Percentiles rank a stretch among this genome's conserved stretches.
These are phyloP conservation scores for Tephrocybe sp. DNA, from an alignment of 768 basidiomycete species.

Conservation along the genomic window DNA sequence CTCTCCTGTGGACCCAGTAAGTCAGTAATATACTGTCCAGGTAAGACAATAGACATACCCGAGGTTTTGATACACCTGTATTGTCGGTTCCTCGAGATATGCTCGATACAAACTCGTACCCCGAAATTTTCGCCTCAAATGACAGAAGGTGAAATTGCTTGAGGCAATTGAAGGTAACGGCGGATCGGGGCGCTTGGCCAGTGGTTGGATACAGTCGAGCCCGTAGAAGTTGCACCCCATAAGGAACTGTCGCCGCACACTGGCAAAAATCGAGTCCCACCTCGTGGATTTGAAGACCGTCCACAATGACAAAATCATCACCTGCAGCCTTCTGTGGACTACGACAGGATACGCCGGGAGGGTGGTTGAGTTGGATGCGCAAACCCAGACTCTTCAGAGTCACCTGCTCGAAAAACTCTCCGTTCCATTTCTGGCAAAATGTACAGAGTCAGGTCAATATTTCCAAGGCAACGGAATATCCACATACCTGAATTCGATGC, in stretches of 20 bases:
- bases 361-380: slow-evolving; percentile 19
- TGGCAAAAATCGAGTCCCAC: slow-evolving; percentile 9
- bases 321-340: not conserved
- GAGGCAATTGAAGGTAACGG: slow-evolving; percentile 6
- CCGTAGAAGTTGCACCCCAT: slow-evolving; percentile 5
- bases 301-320: slow-evolving; percentile 3
- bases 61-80: slow-evolving; percentile 1
- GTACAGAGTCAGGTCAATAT: not conserved
- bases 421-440: slow-evolving; percentile 9
- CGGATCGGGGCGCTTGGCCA: not conserved
- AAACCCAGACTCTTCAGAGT: slow-evolving; percentile 17
- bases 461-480: not conserved
- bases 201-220: slow-evolving; percentile 5
- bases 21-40: not conserved
- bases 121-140: slow-evolving; percentile 7
- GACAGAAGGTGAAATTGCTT: slow-evolving; percentile 9
- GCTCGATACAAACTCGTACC: slow-evolving; percentile 6
- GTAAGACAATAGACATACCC: not conserved
- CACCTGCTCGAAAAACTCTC: not conserved
- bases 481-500: no score
- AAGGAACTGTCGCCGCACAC: not conserved
- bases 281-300: slow-evolving; percentile 2
- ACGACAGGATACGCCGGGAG: not conserved
- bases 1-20: slow-evolving; percentile 18
- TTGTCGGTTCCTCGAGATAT: slow-evolving; percentile 8